Conservation (phyloP, 2,329 filamentous ascomycete genomes). For the Byssothecium circinans region DNA sequence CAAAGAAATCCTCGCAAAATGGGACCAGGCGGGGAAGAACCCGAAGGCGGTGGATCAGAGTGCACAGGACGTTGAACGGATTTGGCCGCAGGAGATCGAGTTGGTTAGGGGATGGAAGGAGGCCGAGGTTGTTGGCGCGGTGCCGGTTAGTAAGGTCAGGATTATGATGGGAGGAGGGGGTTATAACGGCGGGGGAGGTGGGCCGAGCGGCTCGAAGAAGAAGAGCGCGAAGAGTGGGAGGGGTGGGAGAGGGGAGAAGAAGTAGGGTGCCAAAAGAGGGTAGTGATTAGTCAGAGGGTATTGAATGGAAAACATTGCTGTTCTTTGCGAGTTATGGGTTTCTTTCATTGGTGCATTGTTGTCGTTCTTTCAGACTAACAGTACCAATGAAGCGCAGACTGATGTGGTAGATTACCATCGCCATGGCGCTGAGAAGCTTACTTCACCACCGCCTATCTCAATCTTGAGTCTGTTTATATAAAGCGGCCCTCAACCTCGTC, state of each 20-base stretch:
- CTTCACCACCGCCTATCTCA: too few species aligned
- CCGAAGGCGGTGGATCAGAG: constrained; percentile 48
- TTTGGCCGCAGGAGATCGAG: constrained; percentile 86
- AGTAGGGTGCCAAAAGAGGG: constrained; percentile 18
- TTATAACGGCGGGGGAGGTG: constrained; percentile 27
- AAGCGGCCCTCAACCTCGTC: too few species aligned
- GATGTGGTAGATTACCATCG: too few species aligned
- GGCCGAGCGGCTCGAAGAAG: constrained; percentile 21
- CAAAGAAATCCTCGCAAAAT: constrained; percentile 82
- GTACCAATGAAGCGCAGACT: too few species aligned
- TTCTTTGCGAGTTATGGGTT: too few species aligned
- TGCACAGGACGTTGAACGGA: constrained; percentile 64
- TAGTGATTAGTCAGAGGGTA: background rate
- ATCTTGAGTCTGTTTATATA: too few species aligned
- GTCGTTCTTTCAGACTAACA: too few species aligned
- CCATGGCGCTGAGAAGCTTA: too few species aligned
- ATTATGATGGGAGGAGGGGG: constrained; percentile 68
- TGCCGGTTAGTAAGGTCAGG: constrained; percentile 78
- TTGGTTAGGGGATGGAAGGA: constrained; percentile 78
- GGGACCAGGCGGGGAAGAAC: constrained; percentile 67
- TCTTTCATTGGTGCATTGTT: too few species aligned
- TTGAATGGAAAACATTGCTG: background rate
- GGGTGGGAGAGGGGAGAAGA: constrained; percentile 37
- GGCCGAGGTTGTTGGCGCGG: constrained; percentile 76
- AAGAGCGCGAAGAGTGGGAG: constrained; percentile 29